A percentile compares a stretch with the other conserved stretches of the same genome.
Evolutionary conservation across 495 filamentous ascomycete genomes (phyloP).

Genomic region (Penicillium cosmopolitanum): DNA sequence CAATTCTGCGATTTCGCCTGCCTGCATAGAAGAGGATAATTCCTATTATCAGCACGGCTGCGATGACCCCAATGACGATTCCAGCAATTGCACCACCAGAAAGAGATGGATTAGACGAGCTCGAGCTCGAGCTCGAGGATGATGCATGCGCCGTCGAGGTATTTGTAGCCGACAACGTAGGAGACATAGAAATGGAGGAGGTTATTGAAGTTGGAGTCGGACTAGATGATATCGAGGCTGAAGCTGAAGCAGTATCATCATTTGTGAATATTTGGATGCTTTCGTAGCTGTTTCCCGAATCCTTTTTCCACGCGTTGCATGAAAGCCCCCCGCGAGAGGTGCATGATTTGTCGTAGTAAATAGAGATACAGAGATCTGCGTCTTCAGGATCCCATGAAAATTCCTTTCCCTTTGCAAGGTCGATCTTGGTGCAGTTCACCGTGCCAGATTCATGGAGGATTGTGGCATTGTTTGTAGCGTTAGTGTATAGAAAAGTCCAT

Average conservation of each 20-base stretch:
- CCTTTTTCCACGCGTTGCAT: conserved; percentile 18
- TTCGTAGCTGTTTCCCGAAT: conserved; percentile 10
- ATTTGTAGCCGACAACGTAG: background rate
- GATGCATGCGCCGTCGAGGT: background rate
- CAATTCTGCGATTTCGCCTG: conserved; percentile 9
- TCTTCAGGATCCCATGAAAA: conserved; percentile 27
- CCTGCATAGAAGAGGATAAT: conserved; percentile 9
- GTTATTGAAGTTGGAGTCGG: background rate
- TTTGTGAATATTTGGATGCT: conserved; percentile 16
- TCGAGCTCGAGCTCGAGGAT: background rate
- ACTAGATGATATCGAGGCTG: background rate
- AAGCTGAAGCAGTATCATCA: background rate
- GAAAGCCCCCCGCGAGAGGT: conserved; percentile 12
- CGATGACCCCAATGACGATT: conserved; percentile 19
- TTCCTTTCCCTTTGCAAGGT: conserved; percentile 9
- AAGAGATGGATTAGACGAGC: conserved; percentile 10
- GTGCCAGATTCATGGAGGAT: conserved; percentile 15
- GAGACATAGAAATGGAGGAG: background rate
- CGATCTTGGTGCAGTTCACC: conserved; percentile 15
- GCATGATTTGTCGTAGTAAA: conserved; percentile 23
- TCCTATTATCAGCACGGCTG: conserved; percentile 9
- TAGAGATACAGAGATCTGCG: conserved; percentile 19
- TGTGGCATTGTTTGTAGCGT: conserved; percentile 13
- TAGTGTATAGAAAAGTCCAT: conserved; percentile 28
- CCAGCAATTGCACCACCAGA: conserved; percentile 24